These are phyloP conservation scores for Colletotrichum sp. DNA, from an alignment of 2,329 filamentous ascomycete genomes.

Conservation along the genomic window DNA sequence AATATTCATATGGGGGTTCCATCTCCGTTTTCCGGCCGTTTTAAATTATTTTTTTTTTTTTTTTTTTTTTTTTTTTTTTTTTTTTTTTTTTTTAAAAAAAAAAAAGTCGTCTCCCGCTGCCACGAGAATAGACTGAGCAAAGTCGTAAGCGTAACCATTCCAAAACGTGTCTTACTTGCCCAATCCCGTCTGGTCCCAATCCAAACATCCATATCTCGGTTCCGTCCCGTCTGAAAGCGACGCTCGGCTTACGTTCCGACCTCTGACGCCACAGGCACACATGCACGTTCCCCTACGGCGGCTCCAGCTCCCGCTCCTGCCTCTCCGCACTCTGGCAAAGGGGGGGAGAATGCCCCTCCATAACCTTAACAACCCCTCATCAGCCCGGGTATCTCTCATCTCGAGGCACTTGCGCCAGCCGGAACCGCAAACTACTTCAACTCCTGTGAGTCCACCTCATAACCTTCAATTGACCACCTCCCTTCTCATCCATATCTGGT, in stretches of 20 bases:
- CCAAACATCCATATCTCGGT: background rate
- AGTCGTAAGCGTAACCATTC: constrained; percentile 10
- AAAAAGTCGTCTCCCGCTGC: background rate
- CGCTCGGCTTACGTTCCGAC: constrained; percentile 20
- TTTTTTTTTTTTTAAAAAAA: too few species aligned
- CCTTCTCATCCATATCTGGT: background rate
- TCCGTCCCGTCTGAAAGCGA: constrained; percentile 4
- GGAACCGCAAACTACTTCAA: constrained; percentile 15
- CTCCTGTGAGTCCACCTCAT: background rate
- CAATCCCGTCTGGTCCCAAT: background rate
- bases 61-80: too few species aligned
- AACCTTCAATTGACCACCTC: background rate
- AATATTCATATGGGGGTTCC: too few species aligned
- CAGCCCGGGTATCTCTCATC: constrained; percentile 24
- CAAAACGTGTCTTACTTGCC: background rate
- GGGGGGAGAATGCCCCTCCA: constrained; percentile 23
- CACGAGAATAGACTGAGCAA: constrained; percentile 10
- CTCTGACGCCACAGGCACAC: constrained; percentile 18
- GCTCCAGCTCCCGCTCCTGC: constrained; percentile 22
- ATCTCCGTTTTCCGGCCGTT: too few species aligned
- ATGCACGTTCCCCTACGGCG: constrained; percentile 22
- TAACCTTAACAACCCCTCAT: constrained; percentile 24
- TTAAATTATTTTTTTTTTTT: too few species aligned
- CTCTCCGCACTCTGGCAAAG: constrained; percentile 22
- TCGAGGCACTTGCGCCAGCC: constrained; percentile 19